Percentiles rank a stretch among this genome's conserved stretches.
Conservation (phyloP, 345 rosid species). For the Acer saccharum region DNA sequence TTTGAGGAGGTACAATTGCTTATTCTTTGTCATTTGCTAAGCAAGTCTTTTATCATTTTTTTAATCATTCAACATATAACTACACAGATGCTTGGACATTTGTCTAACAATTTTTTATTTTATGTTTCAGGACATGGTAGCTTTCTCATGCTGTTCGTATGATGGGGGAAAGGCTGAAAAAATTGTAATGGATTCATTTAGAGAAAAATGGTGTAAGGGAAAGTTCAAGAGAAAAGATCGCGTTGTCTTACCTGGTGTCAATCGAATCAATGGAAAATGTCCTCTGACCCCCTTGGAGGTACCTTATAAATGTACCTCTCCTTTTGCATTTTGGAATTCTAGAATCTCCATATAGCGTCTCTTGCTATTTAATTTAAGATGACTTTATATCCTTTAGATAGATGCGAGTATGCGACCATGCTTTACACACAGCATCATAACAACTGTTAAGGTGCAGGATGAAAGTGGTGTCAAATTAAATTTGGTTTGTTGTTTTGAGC, state of each 20-base stretch:
- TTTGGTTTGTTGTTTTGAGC: background rate
- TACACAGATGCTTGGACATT: background rate
- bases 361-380: background rate
- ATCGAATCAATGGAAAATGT: constrained; percentile 85
- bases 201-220: constrained; percentile 79
- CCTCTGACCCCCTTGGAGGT: constrained; percentile 98
- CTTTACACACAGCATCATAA: background rate
- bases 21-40: constrained; percentile 1
- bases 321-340: constrained; percentile 14
- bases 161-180: constrained; percentile 86
- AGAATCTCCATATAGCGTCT: background rate
- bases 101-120: constrained; percentile 11
- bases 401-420: background rate
- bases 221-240: constrained; percentile 82
- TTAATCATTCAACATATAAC: background rate
- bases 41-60: constrained; percentile 4
- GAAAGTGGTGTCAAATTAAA: background rate
- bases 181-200: constrained; percentile 58
- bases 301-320: constrained; percentile 11
- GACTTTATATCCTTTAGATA: background rate
- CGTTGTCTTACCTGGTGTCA: constrained; percentile 63
- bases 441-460: background rate
- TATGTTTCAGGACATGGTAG: constrained; percentile 84
- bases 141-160: constrained; percentile 90
- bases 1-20: constrained; percentile 77